Conservation (phyloP, 441 rosid genomes). For the Isatis lusitanica region DNA sequence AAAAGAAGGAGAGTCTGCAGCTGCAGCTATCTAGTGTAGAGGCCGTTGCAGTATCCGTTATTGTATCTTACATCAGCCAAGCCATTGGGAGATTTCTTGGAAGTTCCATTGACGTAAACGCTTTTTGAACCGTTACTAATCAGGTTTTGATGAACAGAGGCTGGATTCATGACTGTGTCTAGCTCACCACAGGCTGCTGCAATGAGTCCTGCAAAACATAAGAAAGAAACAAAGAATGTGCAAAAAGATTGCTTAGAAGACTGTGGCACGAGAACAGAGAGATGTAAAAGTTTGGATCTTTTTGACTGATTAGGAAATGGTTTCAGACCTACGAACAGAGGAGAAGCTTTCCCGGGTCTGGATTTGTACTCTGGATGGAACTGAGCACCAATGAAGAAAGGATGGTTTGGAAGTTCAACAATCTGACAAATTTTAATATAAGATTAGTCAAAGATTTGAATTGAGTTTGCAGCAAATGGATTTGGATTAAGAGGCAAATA, state of each 20-base stretch:
- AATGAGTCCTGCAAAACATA: constrained; percentile 74
- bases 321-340: constrained; percentile 68
- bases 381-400: constrained; percentile 84
- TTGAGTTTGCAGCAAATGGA: neutral
- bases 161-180: constrained; percentile 46
- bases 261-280: too few relatives aligned
- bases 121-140: constrained; percentile 37
- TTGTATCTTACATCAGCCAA: constrained; percentile 49
- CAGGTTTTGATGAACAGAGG: constrained; percentile 30
- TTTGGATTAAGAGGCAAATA: neutral
- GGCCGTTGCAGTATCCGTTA: constrained; percentile 55
- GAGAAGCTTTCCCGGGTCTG: constrained; percentile 91
- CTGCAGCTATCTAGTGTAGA: constrained; percentile 47
- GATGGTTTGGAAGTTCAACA: constrained; percentile 78
- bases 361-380: constrained; percentile 97
- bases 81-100: constrained; percentile 52
- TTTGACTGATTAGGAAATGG: neutral
- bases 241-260: neutral
- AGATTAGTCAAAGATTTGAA: neutral
- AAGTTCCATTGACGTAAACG: constrained; percentile 51
- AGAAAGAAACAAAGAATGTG: too few relatives aligned
- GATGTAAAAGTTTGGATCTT: neutral
- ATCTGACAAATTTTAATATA: constrained; percentile 46
- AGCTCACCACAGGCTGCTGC: constrained; percentile 78
- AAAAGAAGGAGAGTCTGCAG: neutral